A percentile compares a stretch with the other conserved stretches of the same genome.
Evolutionary conservation across 306 rosid species (phyloP).

Genomic region (Pterocarpus santalinus): DNA sequence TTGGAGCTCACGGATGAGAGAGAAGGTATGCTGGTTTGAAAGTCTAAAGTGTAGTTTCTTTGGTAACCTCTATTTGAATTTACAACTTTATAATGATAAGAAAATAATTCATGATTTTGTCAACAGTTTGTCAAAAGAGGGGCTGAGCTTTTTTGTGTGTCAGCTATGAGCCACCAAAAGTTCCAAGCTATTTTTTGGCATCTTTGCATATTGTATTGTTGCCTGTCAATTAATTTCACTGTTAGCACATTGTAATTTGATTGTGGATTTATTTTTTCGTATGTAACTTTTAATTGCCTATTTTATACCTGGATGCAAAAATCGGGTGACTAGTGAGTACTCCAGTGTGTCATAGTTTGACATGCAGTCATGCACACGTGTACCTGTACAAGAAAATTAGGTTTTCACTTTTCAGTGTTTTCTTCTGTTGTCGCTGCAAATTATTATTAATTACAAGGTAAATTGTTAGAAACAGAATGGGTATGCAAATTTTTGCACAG

Average conservation of each 20-base stretch:
- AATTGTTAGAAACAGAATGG: constrained; percentile 13
- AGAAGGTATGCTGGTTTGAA: constrained; percentile 69
- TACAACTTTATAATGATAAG: constrained; percentile 13
- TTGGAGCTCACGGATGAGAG: constrained; percentile 90
- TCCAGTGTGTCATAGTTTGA: constrained; percentile 7
- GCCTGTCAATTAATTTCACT: constrained; percentile 4
- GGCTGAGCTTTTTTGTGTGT: constrained; percentile 35
- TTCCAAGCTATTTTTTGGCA: constrained; percentile 20
- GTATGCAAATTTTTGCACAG: constrained; percentile 23
- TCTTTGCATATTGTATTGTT: constrained; percentile 8
- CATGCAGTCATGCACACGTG: constrained; percentile 2
- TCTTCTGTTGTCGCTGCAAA: constrained; percentile 13
- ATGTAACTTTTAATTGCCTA: neutral
- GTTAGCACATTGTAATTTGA: constrained; percentile 12
- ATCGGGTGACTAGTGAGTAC: neutral
- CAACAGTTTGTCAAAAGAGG: constrained; percentile 4
- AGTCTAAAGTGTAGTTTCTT: constrained; percentile 29
- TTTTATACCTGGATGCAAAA: constrained; percentile 25
- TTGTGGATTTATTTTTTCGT: constrained; percentile 11
- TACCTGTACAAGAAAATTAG: neutral
- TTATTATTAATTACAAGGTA: constrained; percentile 21
- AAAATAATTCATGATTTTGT: constrained; percentile 17
- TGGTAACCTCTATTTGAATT: neutral
- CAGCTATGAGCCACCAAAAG: constrained; percentile 14
- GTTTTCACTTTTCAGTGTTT: neutral